Percentiles rank a stretch among this genome's conserved stretches.
phyloP scores from a whole-genome alignment of 495 filamentous ascomycete genomes.

The Durotheca rogersii region DNA sequence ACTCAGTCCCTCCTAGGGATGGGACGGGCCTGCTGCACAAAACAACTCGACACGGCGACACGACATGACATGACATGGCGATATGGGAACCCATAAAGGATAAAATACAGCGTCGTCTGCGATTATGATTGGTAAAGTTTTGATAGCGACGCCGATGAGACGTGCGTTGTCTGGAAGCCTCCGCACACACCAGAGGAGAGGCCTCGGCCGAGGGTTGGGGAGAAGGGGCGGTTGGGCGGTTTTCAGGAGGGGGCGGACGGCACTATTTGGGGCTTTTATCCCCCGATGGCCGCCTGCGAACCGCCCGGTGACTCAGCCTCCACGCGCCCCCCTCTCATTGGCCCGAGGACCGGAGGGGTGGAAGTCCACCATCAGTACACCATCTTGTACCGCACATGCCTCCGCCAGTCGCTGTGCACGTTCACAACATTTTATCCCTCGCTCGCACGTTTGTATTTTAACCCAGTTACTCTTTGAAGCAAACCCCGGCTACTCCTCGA shows the following conservation, averaged over 20 bases:
- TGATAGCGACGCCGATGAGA: too few species aligned
- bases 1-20: too few species aligned
- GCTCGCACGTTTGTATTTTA: constrained; percentile 13
- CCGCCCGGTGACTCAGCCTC: constrained; percentile 34
- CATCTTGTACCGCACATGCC: too few species aligned
- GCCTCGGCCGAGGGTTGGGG: constrained; percentile 40
- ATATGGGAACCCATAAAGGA: too few species aligned
- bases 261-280: constrained; percentile 60
- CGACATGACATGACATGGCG: too few species aligned
- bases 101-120: too few species aligned
- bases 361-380: neutral
- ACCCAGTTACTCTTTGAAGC: constrained; percentile 1
- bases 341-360: constrained; percentile 3
- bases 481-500: too few species aligned
- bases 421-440: constrained; percentile 12
- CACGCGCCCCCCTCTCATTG: constrained; percentile 40
- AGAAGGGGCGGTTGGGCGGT: constrained; percentile 46
- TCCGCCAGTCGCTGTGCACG: constrained; percentile 33
- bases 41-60: too few species aligned
- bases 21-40: too few species aligned
- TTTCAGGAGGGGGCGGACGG: constrained; percentile 50
- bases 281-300: constrained; percentile 30
- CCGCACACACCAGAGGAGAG: too few species aligned
- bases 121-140: too few species aligned
- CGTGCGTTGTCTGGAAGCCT: too few species aligned